Conservation (phyloP, 495 filamentous ascomycete genomes). For the Aspergillus saccharolyticus region DNA sequence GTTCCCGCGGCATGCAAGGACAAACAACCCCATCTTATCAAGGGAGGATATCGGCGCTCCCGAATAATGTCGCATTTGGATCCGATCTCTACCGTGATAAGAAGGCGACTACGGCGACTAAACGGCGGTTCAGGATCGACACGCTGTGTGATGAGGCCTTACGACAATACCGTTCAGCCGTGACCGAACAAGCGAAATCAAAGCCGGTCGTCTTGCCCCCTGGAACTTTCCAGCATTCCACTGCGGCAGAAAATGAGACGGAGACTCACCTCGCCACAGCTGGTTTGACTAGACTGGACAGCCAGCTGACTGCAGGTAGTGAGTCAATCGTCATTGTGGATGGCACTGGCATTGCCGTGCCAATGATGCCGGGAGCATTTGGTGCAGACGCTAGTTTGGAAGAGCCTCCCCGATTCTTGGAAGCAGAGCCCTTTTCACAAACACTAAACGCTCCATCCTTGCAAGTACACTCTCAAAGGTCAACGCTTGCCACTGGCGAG, state of each 20-base stretch:
- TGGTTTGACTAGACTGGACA: conserved; percentile 34
- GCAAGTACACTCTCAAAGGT: conserved; percentile 20
- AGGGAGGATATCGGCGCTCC: conserved; percentile 42
- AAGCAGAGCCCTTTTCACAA: conserved; percentile 11
- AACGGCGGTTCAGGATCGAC: conserved; percentile 56
- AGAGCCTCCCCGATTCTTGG: conserved; percentile 14
- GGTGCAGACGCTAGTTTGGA: conserved; percentile 5
- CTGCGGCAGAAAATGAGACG: conserved; percentile 1
- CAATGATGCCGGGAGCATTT: conserved; percentile 35
- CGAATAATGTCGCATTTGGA: conserved; percentile 43
- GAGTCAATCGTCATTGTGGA: conserved; percentile 87
- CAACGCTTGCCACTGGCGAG: conserved; percentile 24
- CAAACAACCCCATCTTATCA: conserved; percentile 19
- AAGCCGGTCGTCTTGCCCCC: not conserved
- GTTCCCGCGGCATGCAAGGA: conserved; percentile 41
- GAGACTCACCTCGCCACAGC: conserved; percentile 8
- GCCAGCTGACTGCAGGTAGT: conserved; percentile 69
- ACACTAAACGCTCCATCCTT: conserved; percentile 19
- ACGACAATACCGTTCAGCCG: conserved; percentile 53
- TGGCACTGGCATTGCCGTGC: conserved; percentile 38
- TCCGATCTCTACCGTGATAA: conserved; percentile 44
- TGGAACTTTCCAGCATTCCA: not conserved
- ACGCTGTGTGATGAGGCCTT: conserved; percentile 69
- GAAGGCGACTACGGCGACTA: conserved; percentile 32
- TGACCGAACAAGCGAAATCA: conserved; percentile 14